Conservation (phyloP, 2,329 filamentous ascomycete genomes). For the Pseudopyricularia cyperi region DNA sequence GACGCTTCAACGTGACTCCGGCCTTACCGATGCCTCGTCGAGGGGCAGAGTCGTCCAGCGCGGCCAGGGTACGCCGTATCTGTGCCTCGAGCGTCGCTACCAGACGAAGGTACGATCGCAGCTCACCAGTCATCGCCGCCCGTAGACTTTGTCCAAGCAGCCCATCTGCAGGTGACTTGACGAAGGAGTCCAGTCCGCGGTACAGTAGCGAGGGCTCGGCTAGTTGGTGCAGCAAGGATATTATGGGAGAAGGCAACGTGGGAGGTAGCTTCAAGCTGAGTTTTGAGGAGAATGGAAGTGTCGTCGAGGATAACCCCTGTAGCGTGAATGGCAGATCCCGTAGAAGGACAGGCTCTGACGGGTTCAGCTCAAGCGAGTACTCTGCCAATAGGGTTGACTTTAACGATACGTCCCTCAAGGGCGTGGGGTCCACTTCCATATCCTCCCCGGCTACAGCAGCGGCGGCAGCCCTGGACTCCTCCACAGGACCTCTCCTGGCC, state of each 20-base stretch:
- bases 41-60: conserved; percentile 55
- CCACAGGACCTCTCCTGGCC: conserved; percentile 21
- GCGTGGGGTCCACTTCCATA: conserved; percentile 14
- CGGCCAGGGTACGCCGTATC: conserved; percentile 68
- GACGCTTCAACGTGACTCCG: conserved; percentile 87
- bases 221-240: conserved; percentile 77
- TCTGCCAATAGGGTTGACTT: conserved; percentile 45
- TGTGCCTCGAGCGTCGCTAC: conserved; percentile 89
- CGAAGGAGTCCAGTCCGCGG: conserved; percentile 64
- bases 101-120: conserved; percentile 79
- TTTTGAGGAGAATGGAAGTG: conserved; percentile 60
- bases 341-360: conserved; percentile 52
- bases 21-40: conserved; percentile 66
- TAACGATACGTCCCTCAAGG: conserved; percentile 36
- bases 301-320: conserved; percentile 80
- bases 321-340: conserved; percentile 84
- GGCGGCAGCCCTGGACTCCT: conserved; percentile 9
- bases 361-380: conserved; percentile 42
- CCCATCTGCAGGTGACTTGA: conserved; percentile 67
- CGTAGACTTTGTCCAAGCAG: conserved; percentile 86
- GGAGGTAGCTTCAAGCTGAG: conserved; percentile 63
- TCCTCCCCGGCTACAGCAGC: conserved; percentile 6
- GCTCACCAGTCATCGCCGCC: conserved; percentile 71
- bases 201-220: conserved; percentile 94
- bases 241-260: conserved; percentile 68